These are phyloP conservation scores for Ilyonectria robusta DNA, from an alignment of 2,329 filamentous ascomycete genomes.

Conservation along the genomic window DNA sequence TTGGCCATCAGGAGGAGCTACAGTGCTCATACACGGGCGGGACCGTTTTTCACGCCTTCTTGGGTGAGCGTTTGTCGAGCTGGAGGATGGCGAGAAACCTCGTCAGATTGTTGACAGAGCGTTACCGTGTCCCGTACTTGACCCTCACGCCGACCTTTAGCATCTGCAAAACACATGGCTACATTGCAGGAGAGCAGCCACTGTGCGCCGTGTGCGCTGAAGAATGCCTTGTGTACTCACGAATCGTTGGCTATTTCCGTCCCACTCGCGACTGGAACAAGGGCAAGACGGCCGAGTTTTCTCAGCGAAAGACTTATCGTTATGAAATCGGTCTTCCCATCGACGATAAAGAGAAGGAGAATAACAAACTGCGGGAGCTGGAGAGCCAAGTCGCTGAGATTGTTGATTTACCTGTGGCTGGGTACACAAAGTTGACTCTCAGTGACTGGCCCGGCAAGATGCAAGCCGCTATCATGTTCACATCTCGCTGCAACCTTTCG, in stretches of 20 bases:
- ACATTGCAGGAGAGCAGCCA: conserved; percentile 36
- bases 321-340: conserved; percentile 13
- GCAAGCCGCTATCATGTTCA: conserved; percentile 45
- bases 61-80: conserved; percentile 36
- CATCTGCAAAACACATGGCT: conserved; percentile 40
- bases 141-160: conserved; percentile 44
- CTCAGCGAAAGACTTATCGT: conserved; percentile 33
- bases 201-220: conserved; percentile 30
- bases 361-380: background rate
- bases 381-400: conserved; percentile 32
- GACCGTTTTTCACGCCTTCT: conserved; percentile 44
- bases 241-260: conserved; percentile 42
- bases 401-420: conserved; percentile 35
- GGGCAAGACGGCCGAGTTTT: conserved; percentile 42
- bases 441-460: conserved; percentile 44
- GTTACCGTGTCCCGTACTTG: conserved; percentile 42
- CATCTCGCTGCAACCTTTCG: conserved; percentile 40
- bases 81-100: conserved; percentile 41
- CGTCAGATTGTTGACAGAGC: conserved; percentile 37
- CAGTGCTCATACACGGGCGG: conserved; percentile 45
- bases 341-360: rapidly evolving
- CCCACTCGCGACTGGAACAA: conserved; percentile 43
- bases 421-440: conserved; percentile 40
- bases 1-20: conserved; percentile 38
- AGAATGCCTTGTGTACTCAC: conserved; percentile 39